Conservation (phyloP, 768 basidiomycete species). For the Tricholoma bakamatsutake region DNA sequence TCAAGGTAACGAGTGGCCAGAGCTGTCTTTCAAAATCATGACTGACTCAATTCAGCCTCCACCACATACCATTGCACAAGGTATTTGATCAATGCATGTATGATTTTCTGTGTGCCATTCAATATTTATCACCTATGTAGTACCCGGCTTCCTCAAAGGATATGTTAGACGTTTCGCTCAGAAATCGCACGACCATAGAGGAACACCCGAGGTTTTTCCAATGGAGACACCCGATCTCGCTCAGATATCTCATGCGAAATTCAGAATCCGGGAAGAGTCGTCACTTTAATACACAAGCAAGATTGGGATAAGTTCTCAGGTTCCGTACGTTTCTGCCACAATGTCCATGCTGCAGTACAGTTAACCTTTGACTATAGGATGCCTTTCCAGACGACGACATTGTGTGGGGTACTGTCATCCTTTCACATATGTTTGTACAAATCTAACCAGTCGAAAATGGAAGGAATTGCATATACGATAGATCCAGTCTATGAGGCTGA, state of each 20-base stretch:
- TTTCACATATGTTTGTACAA: neutral
- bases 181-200: conserved; percentile 88
- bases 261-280: conserved; percentile 82
- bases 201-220: conserved; percentile 66
- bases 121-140: conserved; percentile 24
- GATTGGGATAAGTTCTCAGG: conserved; percentile 78
- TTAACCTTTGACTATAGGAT: conserved; percentile 36
- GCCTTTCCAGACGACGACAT: conserved; percentile 65
- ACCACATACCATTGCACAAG: conserved; percentile 66
- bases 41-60: conserved; percentile 52
- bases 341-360: neutral
- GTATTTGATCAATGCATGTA: conserved; percentile 27
- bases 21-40: neutral
- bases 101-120: neutral
- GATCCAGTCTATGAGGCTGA: conserved; percentile 69
- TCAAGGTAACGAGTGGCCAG: conserved; percentile 51
- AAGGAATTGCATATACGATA: conserved; percentile 84
- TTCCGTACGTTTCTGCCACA: conserved; percentile 39
- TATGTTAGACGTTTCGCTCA: conserved; percentile 90
- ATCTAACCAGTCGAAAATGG: neutral
- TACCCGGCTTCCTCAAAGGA: conserved; percentile 81
- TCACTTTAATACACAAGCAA: conserved; percentile 82
- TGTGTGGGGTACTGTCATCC: conserved; percentile 64
- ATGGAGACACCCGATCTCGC: neutral
- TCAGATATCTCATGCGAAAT: neutral